Conservation (phyloP, 345 rosid species). For the Eucalyptus caleyi region DNA sequence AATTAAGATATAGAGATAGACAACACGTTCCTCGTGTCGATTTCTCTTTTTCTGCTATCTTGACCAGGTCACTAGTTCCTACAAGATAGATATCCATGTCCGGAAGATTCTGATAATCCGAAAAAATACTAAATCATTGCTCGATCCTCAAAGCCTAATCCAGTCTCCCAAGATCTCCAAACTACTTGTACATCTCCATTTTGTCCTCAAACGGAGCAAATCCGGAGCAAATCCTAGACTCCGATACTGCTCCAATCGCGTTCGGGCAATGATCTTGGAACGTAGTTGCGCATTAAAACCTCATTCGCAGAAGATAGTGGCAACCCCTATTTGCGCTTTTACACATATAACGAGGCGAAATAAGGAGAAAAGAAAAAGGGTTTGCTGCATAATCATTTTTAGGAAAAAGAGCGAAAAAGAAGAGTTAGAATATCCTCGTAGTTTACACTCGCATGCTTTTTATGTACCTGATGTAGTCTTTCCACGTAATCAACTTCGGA, state of each 20-base stretch:
- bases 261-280: background rate
- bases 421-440: background rate
- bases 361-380: background rate
- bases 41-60: background rate
- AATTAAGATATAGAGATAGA: background rate
- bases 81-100: background rate
- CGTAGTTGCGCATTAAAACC: background rate
- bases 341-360: background rate
- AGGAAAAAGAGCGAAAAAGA: background rate
- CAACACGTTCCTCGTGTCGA: background rate
- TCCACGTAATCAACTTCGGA: background rate
- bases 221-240: background rate
- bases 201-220: background rate
- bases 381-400: background rate
- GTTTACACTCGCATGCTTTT: background rate
- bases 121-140: background rate
- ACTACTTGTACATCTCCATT: background rate
- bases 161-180: background rate
- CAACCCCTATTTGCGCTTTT: background rate
- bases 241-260: background rate
- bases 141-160: background rate
- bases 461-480: background rate
- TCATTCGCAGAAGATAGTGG: background rate
- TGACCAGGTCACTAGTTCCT: background rate
- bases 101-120: background rate